These are phyloP conservation scores for Exophiala sp. DNA, from an alignment of 2,329 filamentous ascomycete genomes.

Conservation along the genomic window DNA sequence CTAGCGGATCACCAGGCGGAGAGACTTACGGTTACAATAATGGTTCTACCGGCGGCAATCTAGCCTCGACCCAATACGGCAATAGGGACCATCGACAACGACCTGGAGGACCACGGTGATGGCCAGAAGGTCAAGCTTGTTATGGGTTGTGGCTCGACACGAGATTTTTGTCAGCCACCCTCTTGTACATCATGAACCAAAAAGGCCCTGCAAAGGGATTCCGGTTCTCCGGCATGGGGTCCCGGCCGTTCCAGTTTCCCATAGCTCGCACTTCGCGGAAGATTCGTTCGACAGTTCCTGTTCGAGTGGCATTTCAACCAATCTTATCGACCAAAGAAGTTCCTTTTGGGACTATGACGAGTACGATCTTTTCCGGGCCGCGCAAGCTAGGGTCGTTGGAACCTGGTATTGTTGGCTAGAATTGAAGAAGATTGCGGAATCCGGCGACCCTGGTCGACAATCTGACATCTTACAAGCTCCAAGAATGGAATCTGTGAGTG, in stretches of 20 bases:
- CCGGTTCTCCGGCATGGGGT: too few species aligned
- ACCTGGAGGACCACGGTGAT: constrained; percentile 26
- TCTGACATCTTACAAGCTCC: constrained; percentile 9
- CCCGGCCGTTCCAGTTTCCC: too few species aligned
- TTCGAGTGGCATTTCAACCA: too few species aligned
- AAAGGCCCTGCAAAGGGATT: neutral
- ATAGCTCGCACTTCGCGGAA: too few species aligned
- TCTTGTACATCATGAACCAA: too few species aligned
- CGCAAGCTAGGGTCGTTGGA: constrained; percentile 9
- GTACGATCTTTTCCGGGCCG: constrained; percentile 14
- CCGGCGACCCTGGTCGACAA: constrained; percentile 12
- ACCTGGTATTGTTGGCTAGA: constrained; percentile 5
- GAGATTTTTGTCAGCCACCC: too few species aligned
- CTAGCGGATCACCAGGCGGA: constrained; percentile 15
- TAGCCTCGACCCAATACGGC: constrained; percentile 19
- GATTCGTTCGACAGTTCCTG: too few species aligned
- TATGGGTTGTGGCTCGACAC: neutral
- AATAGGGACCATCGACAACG: constrained; percentile 22
- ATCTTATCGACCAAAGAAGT: neutral
- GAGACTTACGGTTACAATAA: constrained; percentile 17
- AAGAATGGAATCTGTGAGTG: constrained; percentile 9
- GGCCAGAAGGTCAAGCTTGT: neutral
- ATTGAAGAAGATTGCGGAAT: constrained; percentile 1
- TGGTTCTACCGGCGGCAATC: constrained; percentile 13
- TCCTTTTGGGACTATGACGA: too few species aligned